Base-by-base conservation (phyloP, 345 rosid genomes). In the Lepidium didymum region DNA sequence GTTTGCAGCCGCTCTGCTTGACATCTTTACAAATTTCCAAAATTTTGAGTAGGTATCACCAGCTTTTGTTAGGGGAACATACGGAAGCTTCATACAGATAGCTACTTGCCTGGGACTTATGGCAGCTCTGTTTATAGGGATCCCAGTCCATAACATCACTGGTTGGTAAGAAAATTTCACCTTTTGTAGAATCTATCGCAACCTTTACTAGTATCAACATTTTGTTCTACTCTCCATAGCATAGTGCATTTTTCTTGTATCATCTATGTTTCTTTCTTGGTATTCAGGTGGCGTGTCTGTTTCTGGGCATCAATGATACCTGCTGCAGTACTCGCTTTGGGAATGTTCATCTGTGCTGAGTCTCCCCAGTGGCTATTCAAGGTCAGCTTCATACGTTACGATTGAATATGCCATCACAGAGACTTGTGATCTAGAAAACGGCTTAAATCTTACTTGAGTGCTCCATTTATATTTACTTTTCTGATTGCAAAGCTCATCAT, bases 61-160 rank as follows among this genome's bases (percentile, higher is more conserved):
- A 67, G 72, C 99, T 69, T 84, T 75, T 80, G 89, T 94, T 70
- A 86, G 99, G 85, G 99, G 99, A 44, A 93, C 98, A 27, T 90
- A 85, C 78, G 98, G 98, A 79, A 81, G 92, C 84, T 88, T 88
- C 68, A 79, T 93, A 67, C 98, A 93, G 80, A 93, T 90, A 75
- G 94, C 98, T 16, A 89, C 97, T 9, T 88, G 99, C 78, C 83
- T 94, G 74, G 99, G 99, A 70, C 81, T 94, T 54, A 78, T 94
- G 96, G 95, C 72, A 23, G 82, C 97, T 57, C 81, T 94, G 16
- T 78, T 89, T 76, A 81, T 94, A 64, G 99, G 97, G 62, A 82
- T 91, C 56, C 99, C 97, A 47, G 90, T 89, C 44, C 85, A 81
- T 78, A 89, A 79, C 60, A 87, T 89, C 64, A 19, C 62, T 43